Percentiles rank a stretch among this genome's conserved stretches.
These are phyloP conservation scores for Antitrichia curtipendula DNA, from an alignment of 225 moss, liverwort and hornwort species.

Conservation along the genomic window DNA sequence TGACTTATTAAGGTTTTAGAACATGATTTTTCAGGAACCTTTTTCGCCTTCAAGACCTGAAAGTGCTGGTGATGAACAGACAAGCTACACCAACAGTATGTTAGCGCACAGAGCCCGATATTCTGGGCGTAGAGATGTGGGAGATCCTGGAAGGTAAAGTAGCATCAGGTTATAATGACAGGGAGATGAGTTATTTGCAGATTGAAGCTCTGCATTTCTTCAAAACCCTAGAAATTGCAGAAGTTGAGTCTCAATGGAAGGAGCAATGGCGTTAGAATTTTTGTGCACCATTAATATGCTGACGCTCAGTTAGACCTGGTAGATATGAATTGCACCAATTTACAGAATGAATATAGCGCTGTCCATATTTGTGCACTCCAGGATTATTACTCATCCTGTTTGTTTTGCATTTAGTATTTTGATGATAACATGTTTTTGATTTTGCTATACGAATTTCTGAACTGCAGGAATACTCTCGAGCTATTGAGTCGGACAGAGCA, in stretches of 20 bases:
- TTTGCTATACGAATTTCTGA: not conserved
- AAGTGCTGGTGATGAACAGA: conserved; percentile 30
- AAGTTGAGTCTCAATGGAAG: not conserved
- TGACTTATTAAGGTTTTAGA: not conserved
- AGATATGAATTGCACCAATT: not conserved
- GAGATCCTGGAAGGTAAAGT: conserved; percentile 37
- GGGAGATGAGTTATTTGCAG: not conserved
- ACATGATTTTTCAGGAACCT: conserved; percentile 14
- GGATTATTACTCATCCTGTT: not conserved
- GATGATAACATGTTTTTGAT: not conserved
- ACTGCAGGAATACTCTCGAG: conserved; percentile 75
- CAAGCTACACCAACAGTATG: conserved; percentile 15
- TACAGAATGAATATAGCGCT: not conserved
- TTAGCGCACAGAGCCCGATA: conserved; percentile 24
- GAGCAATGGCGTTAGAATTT: not conserved
- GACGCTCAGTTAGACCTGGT: not conserved
- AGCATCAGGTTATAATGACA: not conserved
- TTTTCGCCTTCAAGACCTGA: conserved; percentile 27
- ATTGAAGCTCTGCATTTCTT: not conserved
- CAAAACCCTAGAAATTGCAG: not conserved
- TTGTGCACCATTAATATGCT: not conserved
- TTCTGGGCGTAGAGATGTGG: conserved; percentile 16
- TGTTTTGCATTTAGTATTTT: not conserved
- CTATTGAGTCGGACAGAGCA: conserved; percentile 75
- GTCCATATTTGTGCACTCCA: not conserved